Evolutionary conservation across 2,329 filamentous ascomycete genomes (phyloP), one percentile per base, ranked within the genome.

Genomic region (Chrysoporthe cubensis): DNA sequence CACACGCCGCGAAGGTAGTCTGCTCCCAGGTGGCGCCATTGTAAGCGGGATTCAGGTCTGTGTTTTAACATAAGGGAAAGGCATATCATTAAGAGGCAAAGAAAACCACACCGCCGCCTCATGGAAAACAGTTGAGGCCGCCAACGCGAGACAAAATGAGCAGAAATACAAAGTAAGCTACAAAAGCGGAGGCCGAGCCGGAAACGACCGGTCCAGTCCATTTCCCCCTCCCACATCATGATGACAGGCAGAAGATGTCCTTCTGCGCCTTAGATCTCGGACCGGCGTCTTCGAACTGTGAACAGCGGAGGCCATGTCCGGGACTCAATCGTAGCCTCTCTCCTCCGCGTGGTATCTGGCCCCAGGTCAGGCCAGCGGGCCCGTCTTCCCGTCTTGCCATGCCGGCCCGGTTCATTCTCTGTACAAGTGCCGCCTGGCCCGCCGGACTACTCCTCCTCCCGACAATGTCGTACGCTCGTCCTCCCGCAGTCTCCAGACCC

Each of bases 11-110:
- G 7, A n/a, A 18, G 2, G 13, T 57, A 32, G 18, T 18, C 32
- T 40, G 52, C 52, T 57, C 13, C 32, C 14, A 40, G 26, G 11
- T 3, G 13, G 3, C 50, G 32, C 32, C 26, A 34, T 54, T 16
- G 34, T 7, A 26, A n/a, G 11, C 7, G 11, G 34, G 8, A 8
- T 37, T 58, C 32, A 21, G n/a, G 5, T 16, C 4, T 21, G 37
- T 42, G 9, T 8, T 16, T 21, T 1, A 32, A 40, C 16, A 62
- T 18, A 62, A 62, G 44, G 44, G 18, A 52, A 62, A 54, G 14
- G 32, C 46, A 54, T 62, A 37, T 50, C 44, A 62, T 62, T 61
- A 61, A 34, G 21, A 48, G 21, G 21, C 50, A 21, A 40, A 42
- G 18, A 3, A 44, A 32, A 18, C 9, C 5, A 42, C 14, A 42